Evolutionary conservation across 2,329 filamentous ascomycete genomes (phyloP), one percentile per base, ranked within the genome.

Genomic region (Fusarium abutilonis): DNA sequence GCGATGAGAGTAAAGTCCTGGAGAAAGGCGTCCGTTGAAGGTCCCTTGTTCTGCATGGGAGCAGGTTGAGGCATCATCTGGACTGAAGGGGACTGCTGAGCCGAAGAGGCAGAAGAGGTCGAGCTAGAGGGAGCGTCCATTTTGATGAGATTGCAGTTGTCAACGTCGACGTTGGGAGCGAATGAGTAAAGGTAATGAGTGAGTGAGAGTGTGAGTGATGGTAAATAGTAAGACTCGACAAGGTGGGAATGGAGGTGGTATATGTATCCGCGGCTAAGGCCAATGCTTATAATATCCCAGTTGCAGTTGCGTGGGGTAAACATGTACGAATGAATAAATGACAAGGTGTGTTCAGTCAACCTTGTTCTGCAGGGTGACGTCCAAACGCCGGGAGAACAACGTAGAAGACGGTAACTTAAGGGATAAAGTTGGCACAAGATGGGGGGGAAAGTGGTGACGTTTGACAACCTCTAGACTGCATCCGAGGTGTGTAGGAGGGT

Each of bases 1-100:
- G 93, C 93, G 38, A 97, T 85, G 28, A 97, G 85, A 56, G 86
- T 94, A 72, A 94, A 91, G 76, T 96, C 89, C 70, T 89, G 87
- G 58, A 96, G 83, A 73, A 93, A 93, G 26, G 77, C 66, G 50
- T 86, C 83, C 47, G 83, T 82, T 13, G 80, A 82, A 1, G 79
- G 71, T 2, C 72, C 50, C 66, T 76, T 75, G 57, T 56, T 44
- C 60, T 72, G 72, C 39, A 69, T 60, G 59, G 72, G 71, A 36
- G 70, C 61, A 28, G 65, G 70, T 43, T 64, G 60, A 38, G 65
- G 60, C 35, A 43, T 50, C 66, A 67, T 63, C 56, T 69, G 63
- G 56, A 74, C 45, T 61, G 73, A 67, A 47, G 72, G 72, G 26
- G 72, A 74, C 48, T 73, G 72, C 50, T 71, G 71, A 41, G 68